Conservation (phyloP, 2,329 filamentous ascomycete genomes). For the Trichoderma koningiopsis region DNA sequence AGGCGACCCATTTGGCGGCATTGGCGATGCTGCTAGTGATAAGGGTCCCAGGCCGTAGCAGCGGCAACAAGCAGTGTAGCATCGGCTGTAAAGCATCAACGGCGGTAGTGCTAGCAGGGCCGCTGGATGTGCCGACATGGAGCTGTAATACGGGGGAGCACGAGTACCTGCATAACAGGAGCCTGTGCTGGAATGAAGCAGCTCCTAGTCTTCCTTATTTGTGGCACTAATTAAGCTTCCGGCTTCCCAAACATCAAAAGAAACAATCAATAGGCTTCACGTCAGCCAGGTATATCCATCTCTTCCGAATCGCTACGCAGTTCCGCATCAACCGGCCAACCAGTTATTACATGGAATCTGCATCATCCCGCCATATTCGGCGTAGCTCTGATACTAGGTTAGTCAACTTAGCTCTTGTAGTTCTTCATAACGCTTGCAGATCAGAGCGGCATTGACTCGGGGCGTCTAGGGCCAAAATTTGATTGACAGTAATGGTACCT, state of each 20-base stretch:
- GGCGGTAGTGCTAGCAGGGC: neutral
- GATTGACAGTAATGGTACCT: neutral
- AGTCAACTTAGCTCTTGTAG: neutral
- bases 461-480: slow-evolving; percentile 2
- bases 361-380: neutral
- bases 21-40: neutral
- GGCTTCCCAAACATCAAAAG: neutral
- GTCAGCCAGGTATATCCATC: neutral
- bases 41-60: neutral
- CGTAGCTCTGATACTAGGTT: neutral
- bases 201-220: neutral
- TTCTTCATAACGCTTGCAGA: neutral
- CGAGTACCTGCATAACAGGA: neutral
- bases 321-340: neutral
- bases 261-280: neutral
- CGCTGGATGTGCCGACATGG: neutral
- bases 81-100: neutral
- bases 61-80: neutral
- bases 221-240: neutral
- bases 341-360: neutral
- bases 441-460: neutral
- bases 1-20: slow-evolving; percentile 10
- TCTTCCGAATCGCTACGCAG: neutral
- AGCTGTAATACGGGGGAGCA: neutral
- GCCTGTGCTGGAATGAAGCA: neutral